Evolutionary conservation across 2,329 filamentous ascomycete species (phyloP), one percentile per base, ranked within the genome.

Genomic region (Phoma sp.): DNA sequence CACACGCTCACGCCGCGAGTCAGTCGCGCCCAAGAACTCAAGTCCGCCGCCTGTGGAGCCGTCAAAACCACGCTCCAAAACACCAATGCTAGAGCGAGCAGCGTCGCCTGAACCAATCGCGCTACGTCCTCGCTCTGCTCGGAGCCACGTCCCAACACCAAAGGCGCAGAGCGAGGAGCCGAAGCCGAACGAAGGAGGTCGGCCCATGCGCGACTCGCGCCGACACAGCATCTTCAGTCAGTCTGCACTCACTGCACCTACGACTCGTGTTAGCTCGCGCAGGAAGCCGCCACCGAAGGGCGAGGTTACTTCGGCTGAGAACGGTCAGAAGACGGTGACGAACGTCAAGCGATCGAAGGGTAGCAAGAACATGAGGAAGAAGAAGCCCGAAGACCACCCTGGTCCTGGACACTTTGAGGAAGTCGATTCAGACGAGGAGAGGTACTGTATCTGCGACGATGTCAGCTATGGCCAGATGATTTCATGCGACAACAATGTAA

Each of bases 381-480:
- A 65, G 36, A 71, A 60, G 37, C 59, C 64, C 3, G 63, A 65
- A 18, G 62, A 61, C 32, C 63, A 67, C 10, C 43, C 53, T 14
- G 68, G 71, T 10, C 43, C 53, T 14, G 68, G 71, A 18, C 63
- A 66, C 26, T 70, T 56, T 4, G 63, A 74, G 21, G 77, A 80
- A 23, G 89, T 93, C 66, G 89, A 92, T 68, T 87, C 89, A 0
- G 78, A 91, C 49, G 91, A 95, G 77, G 84, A 87, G 34, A 80
- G 85, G 58, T 95, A 95, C 73, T 95, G 91, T 69, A 74, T 88
- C 48, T 95, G 91, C 74, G 89, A 91, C 63, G 81, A 90, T 53
- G 89, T 95, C 47, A 92, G 89, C 71, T 93, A 88, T 69, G 91
- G 91, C 47, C 87, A 83, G 17, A 95, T 95, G 91, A 91, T 95